phyloP scores from a whole-genome alignment of 306 rosid genomes.

The Malus sylvestris region DNA sequence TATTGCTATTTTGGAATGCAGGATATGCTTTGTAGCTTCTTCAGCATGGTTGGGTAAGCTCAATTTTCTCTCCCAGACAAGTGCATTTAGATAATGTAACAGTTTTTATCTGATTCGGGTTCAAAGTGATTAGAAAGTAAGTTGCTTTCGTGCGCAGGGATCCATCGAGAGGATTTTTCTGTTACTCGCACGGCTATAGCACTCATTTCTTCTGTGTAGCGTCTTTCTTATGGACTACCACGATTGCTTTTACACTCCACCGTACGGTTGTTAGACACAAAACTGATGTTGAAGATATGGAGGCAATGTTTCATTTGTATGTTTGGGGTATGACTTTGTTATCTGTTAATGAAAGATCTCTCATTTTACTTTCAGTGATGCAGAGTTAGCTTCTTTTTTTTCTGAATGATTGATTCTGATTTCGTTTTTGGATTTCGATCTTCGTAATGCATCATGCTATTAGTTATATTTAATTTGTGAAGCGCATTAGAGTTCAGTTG shows the following conservation, averaged over 20 bases:
- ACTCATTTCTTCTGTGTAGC: conserved; percentile 97
- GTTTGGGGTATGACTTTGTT: conserved; percentile 79
- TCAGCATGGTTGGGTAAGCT: conserved; percentile 86
- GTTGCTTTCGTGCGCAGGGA: conserved; percentile 53
- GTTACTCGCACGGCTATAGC: conserved; percentile 84
- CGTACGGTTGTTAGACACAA: conserved; percentile 94
- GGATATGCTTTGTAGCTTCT: conserved; percentile 99
- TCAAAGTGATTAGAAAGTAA: conserved; percentile 10
- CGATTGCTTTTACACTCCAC: conserved; percentile 94
- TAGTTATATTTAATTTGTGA: conserved; percentile 2
- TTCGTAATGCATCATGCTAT: neutral
- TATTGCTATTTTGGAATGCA: conserved; percentile 30
- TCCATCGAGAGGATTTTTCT: conserved; percentile 80
- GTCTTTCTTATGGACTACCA: conserved; percentile 96
- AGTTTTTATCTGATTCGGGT: conserved; percentile 18
- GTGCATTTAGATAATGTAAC: neutral
- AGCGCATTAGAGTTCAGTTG: conserved; percentile 15
- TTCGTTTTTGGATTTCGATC: neutral
- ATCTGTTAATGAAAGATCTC: neutral
- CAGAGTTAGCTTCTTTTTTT: conserved; percentile 5
- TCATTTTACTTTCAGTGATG: neutral
- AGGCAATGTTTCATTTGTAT: conserved; percentile 93
- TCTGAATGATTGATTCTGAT: neutral
- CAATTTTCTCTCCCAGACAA: conserved; percentile 3
- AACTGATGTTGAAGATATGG: conserved; percentile 95